Evolutionary conservation across 2,329 filamentous ascomycete genomes (phyloP).

Genomic region (Pyricularia grisea): DNA sequence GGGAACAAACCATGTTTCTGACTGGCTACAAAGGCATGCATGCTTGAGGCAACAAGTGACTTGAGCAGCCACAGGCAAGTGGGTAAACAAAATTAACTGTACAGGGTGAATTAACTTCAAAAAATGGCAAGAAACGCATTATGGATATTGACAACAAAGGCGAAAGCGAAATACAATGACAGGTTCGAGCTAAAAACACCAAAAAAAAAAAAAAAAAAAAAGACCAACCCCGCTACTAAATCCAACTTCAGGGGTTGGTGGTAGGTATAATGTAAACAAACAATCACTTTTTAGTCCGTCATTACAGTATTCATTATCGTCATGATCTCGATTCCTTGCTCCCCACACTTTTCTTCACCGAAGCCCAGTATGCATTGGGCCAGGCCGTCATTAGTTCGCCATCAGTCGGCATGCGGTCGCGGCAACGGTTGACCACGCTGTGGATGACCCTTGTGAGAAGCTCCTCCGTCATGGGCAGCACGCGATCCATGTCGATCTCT

Average conservation of each 20-base stretch:
- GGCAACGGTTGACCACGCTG: constrained; percentile 50
- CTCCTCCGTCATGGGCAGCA: constrained; percentile 53
- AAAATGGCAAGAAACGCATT: not conserved
- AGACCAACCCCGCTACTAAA: constrained; percentile 3
- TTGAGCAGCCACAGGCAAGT: not conserved
- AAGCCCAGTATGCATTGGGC: constrained; percentile 54
- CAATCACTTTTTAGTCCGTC: not conserved
- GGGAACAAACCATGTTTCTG: not conserved
- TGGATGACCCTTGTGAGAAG: constrained; percentile 52
- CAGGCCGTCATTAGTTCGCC: constrained; percentile 44
- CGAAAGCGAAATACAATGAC: not conserved
- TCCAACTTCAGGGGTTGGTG: not conserved
- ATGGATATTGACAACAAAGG: not conserved
- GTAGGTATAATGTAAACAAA: not conserved
- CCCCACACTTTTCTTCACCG: constrained; percentile 30
- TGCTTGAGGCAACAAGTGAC: not conserved
- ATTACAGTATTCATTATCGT: constrained; percentile 22
- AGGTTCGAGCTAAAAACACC: not conserved
- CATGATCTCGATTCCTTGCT: constrained; percentile 12
- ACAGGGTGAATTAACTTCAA: not conserved
- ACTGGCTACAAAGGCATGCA: not conserved
- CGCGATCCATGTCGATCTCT: constrained; percentile 39
- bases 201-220: constrained; percentile 10
- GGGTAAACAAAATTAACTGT: not conserved
- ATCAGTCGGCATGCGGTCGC: constrained; percentile 49